Percentiles rank a stretch among this genome's conserved stretches.
Evolutionary conservation across 2,329 filamentous ascomycete species (phyloP).

Genomic region (Thyridium curvatum): DNA sequence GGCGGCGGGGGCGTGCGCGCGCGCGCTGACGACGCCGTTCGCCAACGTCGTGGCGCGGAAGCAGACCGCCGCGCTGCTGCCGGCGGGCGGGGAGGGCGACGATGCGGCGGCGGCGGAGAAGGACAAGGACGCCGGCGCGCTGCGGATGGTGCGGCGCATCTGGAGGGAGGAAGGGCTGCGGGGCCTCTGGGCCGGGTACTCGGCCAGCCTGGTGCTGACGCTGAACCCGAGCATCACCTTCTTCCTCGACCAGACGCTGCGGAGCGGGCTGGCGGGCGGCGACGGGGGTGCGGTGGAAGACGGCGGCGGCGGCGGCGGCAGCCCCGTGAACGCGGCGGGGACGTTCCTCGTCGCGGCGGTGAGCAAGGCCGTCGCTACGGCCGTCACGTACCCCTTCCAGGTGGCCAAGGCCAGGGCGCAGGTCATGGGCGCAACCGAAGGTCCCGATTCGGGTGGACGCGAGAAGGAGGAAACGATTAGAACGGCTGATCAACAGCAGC

Average conservation of each 20-base stretch:
- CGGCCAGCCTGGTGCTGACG: conserved; percentile 70
- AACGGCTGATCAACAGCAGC: too few species aligned
- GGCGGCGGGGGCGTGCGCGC: conserved; percentile 67
- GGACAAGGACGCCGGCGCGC: conserved; percentile 29
- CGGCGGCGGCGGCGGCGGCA: conserved; percentile 24
- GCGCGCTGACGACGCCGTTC: conserved; percentile 72
- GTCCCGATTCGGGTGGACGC: conserved; percentile 14
- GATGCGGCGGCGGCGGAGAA: conserved; percentile 14
- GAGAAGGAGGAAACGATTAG: conserved; percentile 20
- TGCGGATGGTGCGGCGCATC: conserved; percentile 59
- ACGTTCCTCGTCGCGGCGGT: conserved; percentile 58
- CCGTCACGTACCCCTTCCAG: conserved; percentile 78
- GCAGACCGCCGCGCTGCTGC: conserved; percentile 60
- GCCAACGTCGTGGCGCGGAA: conserved; percentile 77
- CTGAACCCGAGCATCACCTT: conserved; percentile 85
- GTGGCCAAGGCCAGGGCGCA: conserved; percentile 78
- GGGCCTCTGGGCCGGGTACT: conserved; percentile 87
- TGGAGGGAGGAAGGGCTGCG: conserved; percentile 60
- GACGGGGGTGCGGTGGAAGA: neutral
- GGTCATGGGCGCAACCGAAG: conserved; percentile 27
- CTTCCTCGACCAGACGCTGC: conserved; percentile 63
- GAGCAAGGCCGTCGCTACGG: conserved; percentile 72
- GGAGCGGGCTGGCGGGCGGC: neutral
- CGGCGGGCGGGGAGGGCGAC: conserved; percentile 9
- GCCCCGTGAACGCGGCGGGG: conserved; percentile 17